phyloP scores from a whole-genome alignment of 2,329 filamentous ascomycete genomes.

The Diaporthe destruens region DNA sequence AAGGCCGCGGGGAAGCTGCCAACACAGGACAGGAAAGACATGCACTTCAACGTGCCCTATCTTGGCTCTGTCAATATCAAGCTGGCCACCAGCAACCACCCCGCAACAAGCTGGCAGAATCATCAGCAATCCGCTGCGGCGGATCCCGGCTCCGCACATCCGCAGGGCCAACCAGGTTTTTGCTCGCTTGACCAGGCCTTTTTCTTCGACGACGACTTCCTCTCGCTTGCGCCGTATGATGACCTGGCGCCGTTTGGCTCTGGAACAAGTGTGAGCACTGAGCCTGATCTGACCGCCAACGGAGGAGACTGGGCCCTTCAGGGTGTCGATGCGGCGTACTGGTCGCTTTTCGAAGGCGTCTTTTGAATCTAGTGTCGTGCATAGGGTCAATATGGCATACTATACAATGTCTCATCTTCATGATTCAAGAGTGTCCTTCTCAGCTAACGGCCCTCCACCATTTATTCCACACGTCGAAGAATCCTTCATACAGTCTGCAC shows the following conservation, averaged over 20 bases:
- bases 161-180: conserved; percentile 5
- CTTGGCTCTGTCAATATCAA: conserved; percentile 62
- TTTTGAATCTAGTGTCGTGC: not conserved
- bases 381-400: not conserved
- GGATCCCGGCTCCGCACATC: conserved; percentile 1
- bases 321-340: conserved; percentile 44
- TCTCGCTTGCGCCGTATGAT: conserved; percentile 35
- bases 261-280: not conserved
- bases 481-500: not conserved
- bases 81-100: conserved; percentile 36
- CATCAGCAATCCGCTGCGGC: conserved; percentile 8
- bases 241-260: conserved; percentile 27
- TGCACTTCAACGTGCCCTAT: conserved; percentile 60
- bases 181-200: conserved; percentile 21
- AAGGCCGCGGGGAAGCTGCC: conserved; percentile 42
- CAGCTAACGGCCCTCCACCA: no score
- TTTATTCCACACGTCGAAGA: not conserved
- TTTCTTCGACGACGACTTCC: conserved; percentile 14
- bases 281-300: conserved; percentile 45
- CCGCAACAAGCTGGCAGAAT: not conserved
- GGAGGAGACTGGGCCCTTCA: conserved; percentile 44
- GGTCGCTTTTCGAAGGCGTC: conserved; percentile 43
- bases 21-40: conserved; percentile 41
- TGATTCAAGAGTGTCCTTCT: not conserved
- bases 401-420: not conserved